phyloP scores from a whole-genome alignment of 148 eudicot genomes.

The Polygonum aviculare region DNA sequence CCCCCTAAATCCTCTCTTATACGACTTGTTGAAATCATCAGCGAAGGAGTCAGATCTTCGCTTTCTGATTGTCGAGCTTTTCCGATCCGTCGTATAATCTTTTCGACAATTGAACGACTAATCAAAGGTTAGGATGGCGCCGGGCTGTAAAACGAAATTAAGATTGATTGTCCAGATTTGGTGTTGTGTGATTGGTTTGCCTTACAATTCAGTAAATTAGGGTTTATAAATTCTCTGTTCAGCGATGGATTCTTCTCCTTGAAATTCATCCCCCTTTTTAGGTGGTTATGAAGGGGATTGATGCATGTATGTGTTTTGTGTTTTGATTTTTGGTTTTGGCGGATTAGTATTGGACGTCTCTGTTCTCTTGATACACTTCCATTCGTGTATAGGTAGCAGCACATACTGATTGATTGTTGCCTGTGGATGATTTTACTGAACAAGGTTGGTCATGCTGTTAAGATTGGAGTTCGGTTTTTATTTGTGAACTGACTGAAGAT shows the following conservation, averaged over 20 bases:
- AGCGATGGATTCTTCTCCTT: background rate
- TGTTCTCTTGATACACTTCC: background rate
- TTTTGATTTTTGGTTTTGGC: background rate
- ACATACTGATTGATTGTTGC: background rate
- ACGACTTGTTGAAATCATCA: background rate
- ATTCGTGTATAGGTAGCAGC: background rate
- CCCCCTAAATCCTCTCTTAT: background rate
- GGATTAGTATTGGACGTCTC: background rate
- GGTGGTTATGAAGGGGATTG: background rate
- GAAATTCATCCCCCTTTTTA: background rate
- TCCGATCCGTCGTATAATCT: background rate
- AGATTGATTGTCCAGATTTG: background rate
- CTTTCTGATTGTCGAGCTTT: background rate
- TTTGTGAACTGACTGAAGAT: background rate
- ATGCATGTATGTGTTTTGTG: background rate
- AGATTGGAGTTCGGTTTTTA: background rate
- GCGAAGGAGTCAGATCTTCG: slow-evolving; percentile 7
- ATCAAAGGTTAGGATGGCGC: background rate
- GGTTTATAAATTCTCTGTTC: background rate
- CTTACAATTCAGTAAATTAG: background rate
- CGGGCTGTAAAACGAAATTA: too few relatives aligned
- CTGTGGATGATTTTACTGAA: background rate
- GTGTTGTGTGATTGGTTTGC: background rate
- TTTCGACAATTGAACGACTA: background rate
- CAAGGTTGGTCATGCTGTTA: background rate